A percentile compares a stretch with the other conserved stretches of the same genome.
Evolutionary conservation across 345 rosid species (phyloP).

Genomic region (Dovyalis caffra): DNA sequence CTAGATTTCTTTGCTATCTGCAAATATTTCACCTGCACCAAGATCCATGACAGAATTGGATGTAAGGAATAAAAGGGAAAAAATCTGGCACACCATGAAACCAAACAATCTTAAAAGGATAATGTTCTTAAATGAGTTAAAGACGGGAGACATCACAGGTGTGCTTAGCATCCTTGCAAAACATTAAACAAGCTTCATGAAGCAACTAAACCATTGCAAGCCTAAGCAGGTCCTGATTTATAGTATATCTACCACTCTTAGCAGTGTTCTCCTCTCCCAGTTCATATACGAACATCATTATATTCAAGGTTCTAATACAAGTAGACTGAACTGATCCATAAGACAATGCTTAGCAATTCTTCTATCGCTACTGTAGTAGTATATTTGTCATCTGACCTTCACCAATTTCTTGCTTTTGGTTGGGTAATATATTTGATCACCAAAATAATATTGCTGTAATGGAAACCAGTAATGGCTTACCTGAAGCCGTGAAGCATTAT

Average conservation of each 20-base stretch:
- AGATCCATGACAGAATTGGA: not conserved
- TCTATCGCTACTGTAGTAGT: too few species aligned
- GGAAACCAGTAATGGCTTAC: slow-evolving; percentile 31
- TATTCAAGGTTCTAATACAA: too few species aligned
- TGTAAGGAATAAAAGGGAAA: not conserved
- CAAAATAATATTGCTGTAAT: not conserved
- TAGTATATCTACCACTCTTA: not conserved
- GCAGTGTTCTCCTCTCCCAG: not conserved
- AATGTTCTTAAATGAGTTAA: not conserved
- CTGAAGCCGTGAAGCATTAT: slow-evolving; percentile 90
- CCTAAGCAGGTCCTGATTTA: too few species aligned
- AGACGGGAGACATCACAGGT: not conserved
- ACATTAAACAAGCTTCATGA: not conserved
- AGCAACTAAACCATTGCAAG: too few species aligned
- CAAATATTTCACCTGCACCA: slow-evolving; percentile 90
- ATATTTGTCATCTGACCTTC: not conserved
- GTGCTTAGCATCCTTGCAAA: not conserved
- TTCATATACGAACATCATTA: not conserved
- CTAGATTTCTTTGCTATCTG: slow-evolving; percentile 94
- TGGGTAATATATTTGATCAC: not conserved
- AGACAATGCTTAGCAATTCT: not conserved
- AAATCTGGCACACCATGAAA: not conserved
- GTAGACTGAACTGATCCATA: not conserved
- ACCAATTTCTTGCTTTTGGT: not conserved
- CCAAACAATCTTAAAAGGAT: not conserved